These are phyloP conservation scores for Talaromyces nanjingensis DNA, from an alignment of 495 filamentous ascomycete genomes.

Conservation along the genomic window DNA sequence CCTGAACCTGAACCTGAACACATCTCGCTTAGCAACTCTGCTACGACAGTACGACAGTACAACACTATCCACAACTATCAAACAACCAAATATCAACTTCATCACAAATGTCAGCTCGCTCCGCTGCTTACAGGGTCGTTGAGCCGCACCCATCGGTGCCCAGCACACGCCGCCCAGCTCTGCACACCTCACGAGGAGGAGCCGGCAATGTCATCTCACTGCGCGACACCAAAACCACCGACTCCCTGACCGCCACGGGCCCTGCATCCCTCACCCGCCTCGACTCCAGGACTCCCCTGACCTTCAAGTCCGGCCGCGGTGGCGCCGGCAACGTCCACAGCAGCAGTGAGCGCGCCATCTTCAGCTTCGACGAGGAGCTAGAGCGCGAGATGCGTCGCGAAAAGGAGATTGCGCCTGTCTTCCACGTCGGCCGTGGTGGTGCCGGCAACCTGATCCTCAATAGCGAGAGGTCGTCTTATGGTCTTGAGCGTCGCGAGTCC, in stretches of 20 bases:
- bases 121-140: conserved; percentile 56
- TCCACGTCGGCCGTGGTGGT: conserved; percentile 83
- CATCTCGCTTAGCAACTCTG: background rate
- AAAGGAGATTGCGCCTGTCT: conserved; percentile 52
- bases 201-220: conserved; percentile 74
- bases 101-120: conserved; percentile 1
- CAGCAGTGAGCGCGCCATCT: conserved; percentile 59
- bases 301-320: conserved; percentile 76
- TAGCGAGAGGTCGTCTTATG: conserved; percentile 15
- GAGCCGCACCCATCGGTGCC: conserved; percentile 74
- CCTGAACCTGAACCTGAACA: background rate
- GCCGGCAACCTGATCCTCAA: conserved; percentile 67
- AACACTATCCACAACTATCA: no score
- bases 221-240: conserved; percentile 56
- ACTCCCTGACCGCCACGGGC: conserved; percentile 42
- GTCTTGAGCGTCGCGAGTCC: conserved; percentile 35
- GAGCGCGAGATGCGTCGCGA: conserved; percentile 57
- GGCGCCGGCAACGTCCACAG: conserved; percentile 84
- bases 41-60: background rate
- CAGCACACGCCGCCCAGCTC: conserved; percentile 48
- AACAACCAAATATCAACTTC: background rate
- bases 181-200: conserved; percentile 79
- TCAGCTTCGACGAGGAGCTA: conserved; percentile 91
- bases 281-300: conserved; percentile 31
- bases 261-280: conserved; percentile 43